A percentile compares a stretch with the other conserved stretches of the same genome.
Conservation (phyloP, 192 early-diverging fungal species). For the Entomortierella lignicola region DNA sequence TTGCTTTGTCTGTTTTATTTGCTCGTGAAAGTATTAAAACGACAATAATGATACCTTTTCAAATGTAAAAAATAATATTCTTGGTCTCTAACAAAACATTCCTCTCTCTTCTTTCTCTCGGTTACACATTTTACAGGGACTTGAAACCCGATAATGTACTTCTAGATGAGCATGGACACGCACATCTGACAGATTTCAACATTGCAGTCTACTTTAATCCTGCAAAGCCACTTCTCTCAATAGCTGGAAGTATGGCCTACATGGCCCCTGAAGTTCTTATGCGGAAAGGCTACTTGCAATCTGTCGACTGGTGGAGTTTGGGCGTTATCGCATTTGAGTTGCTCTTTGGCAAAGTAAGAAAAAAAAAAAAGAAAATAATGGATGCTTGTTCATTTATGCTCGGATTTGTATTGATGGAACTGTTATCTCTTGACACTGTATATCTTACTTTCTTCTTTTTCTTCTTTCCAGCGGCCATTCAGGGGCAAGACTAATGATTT, state of each 20-base stretch:
- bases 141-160: constrained; percentile 91
- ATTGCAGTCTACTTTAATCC: constrained; percentile 79
- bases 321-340: constrained; percentile 84
- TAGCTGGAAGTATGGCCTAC: constrained; percentile 88
- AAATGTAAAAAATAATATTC: too few species aligned
- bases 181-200: constrained; percentile 89
- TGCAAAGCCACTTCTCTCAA: constrained; percentile 73
- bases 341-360: constrained; percentile 77
- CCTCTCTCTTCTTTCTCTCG: constrained; percentile 5
- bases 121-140: constrained; percentile 62
- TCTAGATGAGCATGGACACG: constrained; percentile 81
- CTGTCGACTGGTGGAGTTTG: constrained; percentile 86
- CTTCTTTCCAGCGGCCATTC: constrained; percentile 76
- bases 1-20: too few species aligned
- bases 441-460: constrained; percentile 5
- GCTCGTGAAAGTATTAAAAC: too few species aligned
- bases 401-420: too few species aligned
- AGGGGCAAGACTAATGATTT: constrained; percentile 79
- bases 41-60: too few species aligned
- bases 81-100: background rate
- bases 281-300: constrained; percentile 63
- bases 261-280: constrained; percentile 87
- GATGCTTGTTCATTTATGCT: too few species aligned
- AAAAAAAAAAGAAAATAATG: background rate
- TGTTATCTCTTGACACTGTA: too few species aligned